Base-by-base conservation (phyloP, 2,329 filamentous ascomycete species). In the Calonectria montana region DNA sequence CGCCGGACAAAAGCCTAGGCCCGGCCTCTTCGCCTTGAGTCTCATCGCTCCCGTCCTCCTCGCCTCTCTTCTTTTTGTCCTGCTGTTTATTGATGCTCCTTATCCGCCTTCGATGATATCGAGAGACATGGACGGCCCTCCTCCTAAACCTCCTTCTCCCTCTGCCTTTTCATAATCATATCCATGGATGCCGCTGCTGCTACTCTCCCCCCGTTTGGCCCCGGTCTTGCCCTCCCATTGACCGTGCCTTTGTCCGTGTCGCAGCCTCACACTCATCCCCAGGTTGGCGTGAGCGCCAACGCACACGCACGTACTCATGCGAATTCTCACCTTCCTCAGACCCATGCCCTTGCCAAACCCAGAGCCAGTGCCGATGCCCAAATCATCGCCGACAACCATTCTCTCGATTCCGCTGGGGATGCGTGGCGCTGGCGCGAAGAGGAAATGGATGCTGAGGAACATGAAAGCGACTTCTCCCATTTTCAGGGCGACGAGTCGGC, bases 401-500 rank as follows among this genome's bases (percentile, higher is more conserved):
- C 71, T 43, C 53, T 65, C 57, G 69, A 70, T 41, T 67, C 67
- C 43, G 69, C 62, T 50, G 63, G 66, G 50, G 65, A 77, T 73
- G 71, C 75, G 72, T 69, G 73, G 35, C 50, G 68, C 71, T 62
- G 67, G 62, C 69, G 61, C 59, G 62, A 67, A 66, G 71, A 70
- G 53, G 65, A 79, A 62, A 75, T 78, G 37, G 77, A 80, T 29
- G 74, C 76, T 37, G 77, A 80, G 53, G 73, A 71, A 48, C 78
- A 74, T 65, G 76, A 75, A 18, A 80, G 80, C 73, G 78, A 80
- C 67, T 74, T 75, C 66, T 80, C 75, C 72, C 75, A 69, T 43
- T 68, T 76, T 25, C 75, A 78, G 23, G 80, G 77, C 59, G 76
- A 80, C 67, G 71, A 77, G 61, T 82, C 81, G 23, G 76, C 77